Conservation (phyloP, 768 basidiomycete species). For the Hortiboletus campestris region DNA sequence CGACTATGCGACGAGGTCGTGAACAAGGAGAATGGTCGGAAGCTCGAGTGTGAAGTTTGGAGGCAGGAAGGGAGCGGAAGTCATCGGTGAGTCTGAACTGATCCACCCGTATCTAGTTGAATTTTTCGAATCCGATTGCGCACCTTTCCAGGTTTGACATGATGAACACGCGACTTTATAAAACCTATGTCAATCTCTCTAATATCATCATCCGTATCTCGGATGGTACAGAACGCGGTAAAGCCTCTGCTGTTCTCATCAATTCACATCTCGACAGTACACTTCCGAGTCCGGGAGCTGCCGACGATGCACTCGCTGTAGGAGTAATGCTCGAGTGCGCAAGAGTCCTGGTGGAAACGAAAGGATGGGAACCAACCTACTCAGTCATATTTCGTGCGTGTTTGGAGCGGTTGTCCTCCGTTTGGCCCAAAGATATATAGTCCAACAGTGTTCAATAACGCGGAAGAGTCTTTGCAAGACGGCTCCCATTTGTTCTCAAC, state of each 20-base stretch:
- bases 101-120: background rate
- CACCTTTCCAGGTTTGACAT: constrained; percentile 77
- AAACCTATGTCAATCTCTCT: constrained; percentile 81
- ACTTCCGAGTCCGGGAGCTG: constrained; percentile 83
- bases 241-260: constrained; percentile 80
- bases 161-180: constrained; percentile 80
- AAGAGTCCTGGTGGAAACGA: constrained; percentile 66
- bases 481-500: constrained; percentile 92
- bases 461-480: constrained; percentile 93
- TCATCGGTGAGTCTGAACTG: constrained; percentile 61
- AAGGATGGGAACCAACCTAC: constrained; percentile 69
- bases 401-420: background rate
- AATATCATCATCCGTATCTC: constrained; percentile 90
- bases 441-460: constrained; percentile 84
- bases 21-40: constrained; percentile 40
- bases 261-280: constrained; percentile 92
- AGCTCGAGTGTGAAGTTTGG: constrained; percentile 91
- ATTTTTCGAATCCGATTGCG: background rate
- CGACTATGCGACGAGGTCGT: constrained; percentile 59
- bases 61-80: constrained; percentile 84
- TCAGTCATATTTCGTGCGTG: constrained; percentile 79
- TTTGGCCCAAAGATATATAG: background rate
- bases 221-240: constrained; percentile 65
- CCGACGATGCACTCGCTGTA: constrained; percentile 85
- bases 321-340: constrained; percentile 92